A percentile compares a stretch with the other conserved stretches of the same genome.
phyloP scores from a whole-genome alignment of 495 filamentous ascomycete genomes.

The Annulohypoxylon stygium region DNA sequence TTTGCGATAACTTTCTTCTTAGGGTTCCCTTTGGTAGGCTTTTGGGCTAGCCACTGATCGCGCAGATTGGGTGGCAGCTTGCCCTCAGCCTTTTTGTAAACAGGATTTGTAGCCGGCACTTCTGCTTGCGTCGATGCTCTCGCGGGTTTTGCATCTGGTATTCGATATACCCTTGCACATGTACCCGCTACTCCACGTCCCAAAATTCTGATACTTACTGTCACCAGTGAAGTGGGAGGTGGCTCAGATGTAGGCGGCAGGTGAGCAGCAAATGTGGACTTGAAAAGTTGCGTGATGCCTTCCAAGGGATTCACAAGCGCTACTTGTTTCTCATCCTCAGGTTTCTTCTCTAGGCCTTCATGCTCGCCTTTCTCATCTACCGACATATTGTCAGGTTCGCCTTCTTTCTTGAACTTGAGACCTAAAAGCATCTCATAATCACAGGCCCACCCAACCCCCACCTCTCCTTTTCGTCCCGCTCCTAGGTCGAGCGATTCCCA shows the following conservation, averaged over 20 bases:
- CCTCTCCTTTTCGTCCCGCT: slow-evolving; percentile 80
- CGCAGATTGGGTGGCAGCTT: slow-evolving; percentile 55
- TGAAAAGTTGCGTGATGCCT: slow-evolving; percentile 50
- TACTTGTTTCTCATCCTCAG: slow-evolving; percentile 18
- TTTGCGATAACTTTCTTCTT: slow-evolving; percentile 38
- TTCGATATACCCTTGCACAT: slow-evolving; percentile 63
- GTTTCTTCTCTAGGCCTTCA: slow-evolving; percentile 21
- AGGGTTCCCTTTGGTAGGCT: slow-evolving; percentile 29
- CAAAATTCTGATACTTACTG: slow-evolving; percentile 54
- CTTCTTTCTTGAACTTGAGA: slow-evolving; percentile 21
- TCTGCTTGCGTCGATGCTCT: slow-evolving; percentile 52
- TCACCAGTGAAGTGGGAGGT: slow-evolving; percentile 48
- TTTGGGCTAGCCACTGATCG: slow-evolving; percentile 61
- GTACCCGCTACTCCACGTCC: slow-evolving; percentile 55
- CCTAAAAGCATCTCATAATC: slow-evolving; percentile 80
- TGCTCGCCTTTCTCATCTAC: slow-evolving; percentile 48
- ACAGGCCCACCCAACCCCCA: slow-evolving; percentile 87
- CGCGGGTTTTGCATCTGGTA: slow-evolving; percentile 48
- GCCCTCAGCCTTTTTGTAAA: not conserved
- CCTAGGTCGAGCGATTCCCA: slow-evolving; percentile 84
- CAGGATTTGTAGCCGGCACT: slow-evolving; percentile 57
- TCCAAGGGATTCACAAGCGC: slow-evolving; percentile 21
- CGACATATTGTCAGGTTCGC: slow-evolving; percentile 46
- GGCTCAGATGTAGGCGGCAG: slow-evolving; percentile 19
- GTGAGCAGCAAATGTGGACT: slow-evolving; percentile 47